phyloP scores from a whole-genome alignment of 2,329 filamentous ascomycete species.

The Bipolaris cookei region DNA sequence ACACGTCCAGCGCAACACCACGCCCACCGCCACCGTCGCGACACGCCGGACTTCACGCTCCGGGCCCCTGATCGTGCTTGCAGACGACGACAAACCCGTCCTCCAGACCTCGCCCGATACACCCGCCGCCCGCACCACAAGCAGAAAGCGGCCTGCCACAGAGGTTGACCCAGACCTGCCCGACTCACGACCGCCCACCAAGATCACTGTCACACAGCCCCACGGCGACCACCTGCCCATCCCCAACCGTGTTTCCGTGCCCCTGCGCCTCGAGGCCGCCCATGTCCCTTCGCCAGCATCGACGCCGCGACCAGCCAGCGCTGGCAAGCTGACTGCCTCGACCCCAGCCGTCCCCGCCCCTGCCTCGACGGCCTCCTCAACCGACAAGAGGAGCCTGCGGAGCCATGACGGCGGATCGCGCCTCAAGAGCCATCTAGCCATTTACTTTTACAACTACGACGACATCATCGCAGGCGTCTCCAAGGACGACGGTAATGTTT shows the following conservation, averaged over 20 bases:
- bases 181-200: constrained; percentile 50
- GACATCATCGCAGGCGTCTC: constrained; percentile 87
- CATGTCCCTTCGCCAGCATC: constrained; percentile 40
- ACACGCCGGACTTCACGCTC: constrained; percentile 39
- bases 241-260: constrained; percentile 51
- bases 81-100: constrained; percentile 29
- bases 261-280: constrained; percentile 45
- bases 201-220: constrained; percentile 52
- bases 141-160: constrained; percentile 42
- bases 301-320: constrained; percentile 40
- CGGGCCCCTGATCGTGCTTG: constrained; percentile 31
- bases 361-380: constrained; percentile 17
- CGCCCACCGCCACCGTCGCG: constrained; percentile 30
- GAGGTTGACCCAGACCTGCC: constrained; percentile 32
- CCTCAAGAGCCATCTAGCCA: constrained; percentile 88
- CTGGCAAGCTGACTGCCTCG: constrained; percentile 31
- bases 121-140: constrained; percentile 30
- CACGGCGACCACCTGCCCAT: constrained; percentile 52
- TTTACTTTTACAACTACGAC: constrained; percentile 93
- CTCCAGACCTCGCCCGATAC: constrained; percentile 13
- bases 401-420: constrained; percentile 82
- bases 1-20: constrained; percentile 21
- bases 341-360: constrained; percentile 26
- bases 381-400: constrained; percentile 78
- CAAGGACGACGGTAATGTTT: constrained; percentile 71